phyloP scores from a whole-genome alignment of 768 basidiomycete species.

The Panus rudis region DNA sequence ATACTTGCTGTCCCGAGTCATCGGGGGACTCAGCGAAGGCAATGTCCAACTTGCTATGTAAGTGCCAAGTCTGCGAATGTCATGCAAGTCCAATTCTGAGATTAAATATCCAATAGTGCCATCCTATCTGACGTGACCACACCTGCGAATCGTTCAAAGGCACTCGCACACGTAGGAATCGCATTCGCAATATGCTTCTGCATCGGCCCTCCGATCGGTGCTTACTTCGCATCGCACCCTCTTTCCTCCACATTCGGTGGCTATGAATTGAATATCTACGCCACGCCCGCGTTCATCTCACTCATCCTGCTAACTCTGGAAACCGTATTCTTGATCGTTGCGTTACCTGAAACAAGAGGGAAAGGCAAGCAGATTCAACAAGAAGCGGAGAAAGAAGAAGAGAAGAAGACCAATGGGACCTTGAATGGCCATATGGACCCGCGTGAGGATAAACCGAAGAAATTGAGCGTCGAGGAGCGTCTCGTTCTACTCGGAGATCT shows the following conservation, averaged over 20 bases:
- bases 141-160: constrained; percentile 70
- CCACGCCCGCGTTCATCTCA: constrained; percentile 80
- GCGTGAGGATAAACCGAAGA: too few relatives aligned
- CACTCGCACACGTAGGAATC: constrained; percentile 89
- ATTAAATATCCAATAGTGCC: constrained; percentile 45
- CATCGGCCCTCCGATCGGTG: constrained; percentile 89
- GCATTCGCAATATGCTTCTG: constrained; percentile 95
- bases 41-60: constrained; percentile 96
- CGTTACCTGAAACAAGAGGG: constrained; percentile 83
- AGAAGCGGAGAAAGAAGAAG: constrained; percentile 11
- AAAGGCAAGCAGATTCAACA: constrained; percentile 22
- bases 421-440: background rate
- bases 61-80: constrained; percentile 22
- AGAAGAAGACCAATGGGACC: constrained; percentile 15
- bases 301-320: constrained; percentile 71
- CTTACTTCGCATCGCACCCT: constrained; percentile 89
- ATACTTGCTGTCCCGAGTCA: constrained; percentile 82
- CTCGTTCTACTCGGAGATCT: constrained; percentile 51
- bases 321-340: constrained; percentile 66
- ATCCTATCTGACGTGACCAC: constrained; percentile 90
- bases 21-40: constrained; percentile 93
- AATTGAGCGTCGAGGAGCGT: constrained; percentile 36
- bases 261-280: constrained; percentile 79
- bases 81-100: background rate
- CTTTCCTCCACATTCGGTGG: constrained; percentile 56